Evolutionary conservation across 2,329 filamentous ascomycete genomes (phyloP).

Genomic region (Zymoseptoria crescenta): DNA sequence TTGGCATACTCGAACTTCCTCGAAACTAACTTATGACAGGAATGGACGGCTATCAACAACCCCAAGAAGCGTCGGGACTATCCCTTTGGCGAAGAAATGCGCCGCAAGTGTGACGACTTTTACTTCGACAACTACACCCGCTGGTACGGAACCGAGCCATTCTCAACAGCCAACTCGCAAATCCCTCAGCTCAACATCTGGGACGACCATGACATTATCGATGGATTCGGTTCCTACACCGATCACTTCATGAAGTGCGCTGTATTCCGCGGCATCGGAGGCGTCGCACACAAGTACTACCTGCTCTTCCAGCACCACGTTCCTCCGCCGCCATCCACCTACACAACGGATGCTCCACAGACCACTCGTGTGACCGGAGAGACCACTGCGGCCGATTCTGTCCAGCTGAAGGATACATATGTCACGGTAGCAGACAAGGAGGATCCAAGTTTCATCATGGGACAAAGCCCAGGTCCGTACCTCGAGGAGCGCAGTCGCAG

Average conservation of each 20-base stretch:
- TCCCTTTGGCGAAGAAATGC: slow-evolving; percentile 58
- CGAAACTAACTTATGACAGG: slow-evolving; percentile 29
- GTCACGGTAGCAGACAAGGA: slow-evolving; percentile 52
- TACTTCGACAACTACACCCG: slow-evolving; percentile 55
- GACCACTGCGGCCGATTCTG: slow-evolving; percentile 54
- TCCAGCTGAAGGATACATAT: slow-evolving; percentile 66
- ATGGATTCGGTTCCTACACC: slow-evolving; percentile 58
- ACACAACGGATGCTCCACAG: slow-evolving; percentile 62
- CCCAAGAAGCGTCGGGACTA: slow-evolving; percentile 53
- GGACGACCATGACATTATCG: slow-evolving; percentile 61
- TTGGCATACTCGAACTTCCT: neutral
- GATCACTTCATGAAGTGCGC: slow-evolving; percentile 60
- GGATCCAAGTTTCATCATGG: slow-evolving; percentile 72
- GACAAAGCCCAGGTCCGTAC: slow-evolving; percentile 61
- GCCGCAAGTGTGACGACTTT: slow-evolving; percentile 52
- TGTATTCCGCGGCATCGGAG: slow-evolving; percentile 59
- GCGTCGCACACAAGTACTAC: slow-evolving; percentile 50
- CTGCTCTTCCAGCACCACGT: slow-evolving; percentile 67
- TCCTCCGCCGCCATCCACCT: slow-evolving; percentile 76
- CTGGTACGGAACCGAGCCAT: slow-evolving; percentile 63
- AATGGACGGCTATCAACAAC: slow-evolving; percentile 54
- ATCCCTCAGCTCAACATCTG: slow-evolving; percentile 59
- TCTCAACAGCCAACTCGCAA: slow-evolving; percentile 52
- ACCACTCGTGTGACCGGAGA: slow-evolving; percentile 39
- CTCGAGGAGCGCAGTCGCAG: slow-evolving; percentile 54